Percentiles rank a stretch among this genome's conserved stretches.
These are phyloP conservation scores for Senna tora DNA, from an alignment of 306 rosid species.

Conservation along the genomic window DNA sequence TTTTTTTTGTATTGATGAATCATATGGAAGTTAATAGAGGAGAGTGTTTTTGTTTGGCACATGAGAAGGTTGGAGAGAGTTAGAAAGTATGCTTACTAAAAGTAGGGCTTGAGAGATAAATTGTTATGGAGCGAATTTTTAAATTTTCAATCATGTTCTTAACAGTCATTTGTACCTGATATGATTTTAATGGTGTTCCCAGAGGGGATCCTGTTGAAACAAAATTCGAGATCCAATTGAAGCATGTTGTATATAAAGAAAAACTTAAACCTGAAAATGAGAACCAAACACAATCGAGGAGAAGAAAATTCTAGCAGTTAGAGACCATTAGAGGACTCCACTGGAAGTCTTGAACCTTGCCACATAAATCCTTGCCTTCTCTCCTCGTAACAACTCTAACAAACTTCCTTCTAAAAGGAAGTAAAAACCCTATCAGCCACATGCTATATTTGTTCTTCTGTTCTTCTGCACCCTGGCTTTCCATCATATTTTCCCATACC, in stretches of 20 bases:
- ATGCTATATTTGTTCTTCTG: neutral
- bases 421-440: neutral
- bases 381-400: neutral
- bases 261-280: neutral
- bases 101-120: neutral
- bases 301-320: neutral
- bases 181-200: neutral
- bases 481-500: neutral
- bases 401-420: neutral
- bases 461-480: neutral
- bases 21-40: neutral
- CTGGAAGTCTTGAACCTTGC: neutral
- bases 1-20: neutral
- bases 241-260: neutral
- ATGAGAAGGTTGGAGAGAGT: too few species aligned
- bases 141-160: neutral
- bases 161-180: neutral
- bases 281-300: neutral
- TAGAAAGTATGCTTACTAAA: neutral
- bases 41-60: neutral
- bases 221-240: neutral
- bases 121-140: neutral
- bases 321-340: neutral
- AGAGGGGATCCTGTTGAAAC: neutral
- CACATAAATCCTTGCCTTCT: neutral